phyloP scores from a whole-genome alignment of 176 grass and related monocot genomes.

The Triticum monococcum region DNA sequence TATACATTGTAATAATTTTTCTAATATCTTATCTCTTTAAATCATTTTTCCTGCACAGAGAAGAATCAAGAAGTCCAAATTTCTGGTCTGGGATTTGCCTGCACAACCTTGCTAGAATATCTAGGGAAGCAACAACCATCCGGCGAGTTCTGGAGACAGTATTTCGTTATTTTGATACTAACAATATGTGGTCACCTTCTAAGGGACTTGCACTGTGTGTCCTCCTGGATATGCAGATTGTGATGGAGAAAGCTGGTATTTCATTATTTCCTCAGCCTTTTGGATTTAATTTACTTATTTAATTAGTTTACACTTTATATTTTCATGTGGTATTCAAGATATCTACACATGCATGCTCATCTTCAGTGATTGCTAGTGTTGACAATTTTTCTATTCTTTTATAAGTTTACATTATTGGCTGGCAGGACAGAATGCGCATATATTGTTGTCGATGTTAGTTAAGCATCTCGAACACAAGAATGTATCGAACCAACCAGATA shows the following conservation, averaged over 20 bases:
- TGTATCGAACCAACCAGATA: conserved; percentile 72
- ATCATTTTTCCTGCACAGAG: conserved; percentile 47
- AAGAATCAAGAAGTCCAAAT: conserved; percentile 73
- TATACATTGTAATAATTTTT: conserved; percentile 3
- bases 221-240: conserved; percentile 85
- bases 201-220: conserved; percentile 77
- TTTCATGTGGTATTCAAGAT: conserved; percentile 2
- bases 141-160: conserved; percentile 88
- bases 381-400: conserved; percentile 20
- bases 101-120: conserved; percentile 97
- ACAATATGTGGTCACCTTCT: conserved; percentile 74
- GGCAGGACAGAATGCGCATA: conserved; percentile 85
- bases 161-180: conserved; percentile 95
- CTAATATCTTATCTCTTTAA: conserved; percentile 45
- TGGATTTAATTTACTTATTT: neutral
- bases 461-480: conserved; percentile 96
- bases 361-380: conserved; percentile 23
- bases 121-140: conserved; percentile 82
- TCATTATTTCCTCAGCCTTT: neutral
- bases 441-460: conserved; percentile 79
- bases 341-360: conserved; percentile 26
- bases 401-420: conserved; percentile 35
- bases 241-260: conserved; percentile 89
- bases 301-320: neutral
- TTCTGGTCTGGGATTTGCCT: conserved; percentile 97